Conservation (phyloP, 768 basidiomycete species). For the Boletus rubescentipes region DNA sequence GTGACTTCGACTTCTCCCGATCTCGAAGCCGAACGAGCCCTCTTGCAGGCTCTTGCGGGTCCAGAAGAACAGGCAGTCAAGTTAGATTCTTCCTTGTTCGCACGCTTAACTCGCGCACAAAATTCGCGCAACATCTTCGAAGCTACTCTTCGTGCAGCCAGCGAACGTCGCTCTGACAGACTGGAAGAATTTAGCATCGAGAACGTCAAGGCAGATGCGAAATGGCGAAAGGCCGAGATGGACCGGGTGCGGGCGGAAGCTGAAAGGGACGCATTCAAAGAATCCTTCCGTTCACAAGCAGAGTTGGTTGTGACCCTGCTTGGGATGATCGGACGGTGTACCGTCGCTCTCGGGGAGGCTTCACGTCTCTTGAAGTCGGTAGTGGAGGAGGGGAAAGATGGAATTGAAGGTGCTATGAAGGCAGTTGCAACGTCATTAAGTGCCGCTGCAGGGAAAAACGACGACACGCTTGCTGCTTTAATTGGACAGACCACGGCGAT, state of each 20-base stretch:
- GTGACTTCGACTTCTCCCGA: conserved; percentile 47
- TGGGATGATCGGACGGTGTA: conserved; percentile 79
- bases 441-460: conserved; percentile 62
- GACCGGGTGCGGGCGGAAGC: conserved; percentile 65
- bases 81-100: conserved; percentile 55
- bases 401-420: conserved; percentile 42
- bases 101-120: conserved; percentile 61
- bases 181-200: conserved; percentile 70
- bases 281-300: conserved; percentile 63
- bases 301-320: conserved; percentile 68
- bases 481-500: conserved; percentile 65
- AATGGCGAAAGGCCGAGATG: conserved; percentile 65
- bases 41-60: conserved; percentile 62
- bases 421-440: conserved; percentile 53
- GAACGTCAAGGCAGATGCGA: conserved; percentile 69
- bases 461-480: conserved; percentile 64
- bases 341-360: conserved; percentile 65
- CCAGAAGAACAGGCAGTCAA: conserved; percentile 71
- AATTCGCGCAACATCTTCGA: conserved; percentile 84
- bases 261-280: conserved; percentile 61
- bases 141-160: conserved; percentile 79
- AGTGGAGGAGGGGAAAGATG: conserved; percentile 34
- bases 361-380: conserved; percentile 43
- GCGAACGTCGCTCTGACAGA: conserved; percentile 76
- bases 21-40: conserved; percentile 68